Base-by-base conservation (phyloP, 1,139 yeast species). In the Candida sp. region DNA sequence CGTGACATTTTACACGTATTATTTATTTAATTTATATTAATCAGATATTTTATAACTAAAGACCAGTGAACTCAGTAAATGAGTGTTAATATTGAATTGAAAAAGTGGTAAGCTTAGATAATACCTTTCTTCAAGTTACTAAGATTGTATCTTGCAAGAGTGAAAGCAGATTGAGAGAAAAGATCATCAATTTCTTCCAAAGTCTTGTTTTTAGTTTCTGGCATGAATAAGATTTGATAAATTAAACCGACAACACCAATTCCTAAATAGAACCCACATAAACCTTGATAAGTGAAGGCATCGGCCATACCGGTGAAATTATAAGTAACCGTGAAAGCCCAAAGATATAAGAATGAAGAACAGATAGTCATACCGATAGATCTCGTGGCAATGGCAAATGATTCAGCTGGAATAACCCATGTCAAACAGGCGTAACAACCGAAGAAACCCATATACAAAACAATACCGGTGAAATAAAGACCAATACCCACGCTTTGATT, bases 181-280 rank as follows among this genome's bases (percentile, higher is more conserved):
- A 79, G 64, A 43, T 69, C 77, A 53, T 80, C 84, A 49, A 80
- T 78, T 55, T 78, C 82, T 59, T 80, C 85, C 54, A 80, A 67
- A 15, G 82, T 75, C 55, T 74, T 73, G 47, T 76, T 79, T 52
- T 76, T 76, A 1, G 85, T 80, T 59, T 80, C 85, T 7, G 83
- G 83, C 72, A 77, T 76, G 57, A 73, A 69, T 35, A 77, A 57
- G 25, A 75, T 49, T 62, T 80, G 85, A 63, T 81, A 81, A 44
- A 79, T 56, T 58, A 77, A 68, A 35, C 84, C 85, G 22, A 81
- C 46, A 45, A 77, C 72, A 42, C 82, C 84, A 49, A 79, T 75
- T 39, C 83, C 87, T 47, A 85, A 86, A 53, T 78, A 81, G 69
- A 81, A 81, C 1, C 86, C 85, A 5, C 81, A 73, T 49, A 81